Base-by-base conservation (phyloP, 345 rosid genomes). In the Populus nigra region DNA sequence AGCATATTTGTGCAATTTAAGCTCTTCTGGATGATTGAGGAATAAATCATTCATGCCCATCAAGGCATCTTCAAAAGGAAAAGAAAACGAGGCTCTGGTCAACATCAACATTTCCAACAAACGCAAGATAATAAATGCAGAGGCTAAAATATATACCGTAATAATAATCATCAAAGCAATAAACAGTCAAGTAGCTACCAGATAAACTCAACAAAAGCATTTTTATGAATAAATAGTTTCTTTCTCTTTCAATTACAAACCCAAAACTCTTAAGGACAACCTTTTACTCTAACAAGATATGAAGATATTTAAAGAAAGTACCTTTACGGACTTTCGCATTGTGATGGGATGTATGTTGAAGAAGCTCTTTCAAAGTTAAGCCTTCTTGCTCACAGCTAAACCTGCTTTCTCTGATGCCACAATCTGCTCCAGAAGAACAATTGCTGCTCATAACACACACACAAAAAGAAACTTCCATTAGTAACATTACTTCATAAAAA, bases 371-470 rank as follows among this genome's bases (percentile, higher is more conserved):
- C 82, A 95, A 83, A 76, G 97, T 90, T 88, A 93, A 84, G n/a
- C 98, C 98, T 80, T 95, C 91, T 88, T 95, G 83, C 85, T 93
- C 53, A 93, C 88, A 71, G 99, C 98, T 22, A 90, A 84, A 47
- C 92, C 98, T n/a, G 81, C 76, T 86, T 90, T 95, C 65, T 92
- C 92, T 0, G 91, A 86, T 11, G 90, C 97, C 78, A 95, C 85
- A 83, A 93, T 95, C 80, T 95, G 98, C 84, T 93, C 96, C 22
- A 94, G 99, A 80, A 95, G 92, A 77, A 92, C 45, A 81, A 95
- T 95, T 0, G 96, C 99, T 96, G 85, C 83, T 81, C 83, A 33
- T 68, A 55, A 57, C 10, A 63, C 73, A 68, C 31, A 61, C 29
- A 25, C 8, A 49, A 15, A 38, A 61, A 41, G 11, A 27, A 70